Conservation (phyloP, 2,329 filamentous ascomycete genomes). For the Coniella vitis region DNA sequence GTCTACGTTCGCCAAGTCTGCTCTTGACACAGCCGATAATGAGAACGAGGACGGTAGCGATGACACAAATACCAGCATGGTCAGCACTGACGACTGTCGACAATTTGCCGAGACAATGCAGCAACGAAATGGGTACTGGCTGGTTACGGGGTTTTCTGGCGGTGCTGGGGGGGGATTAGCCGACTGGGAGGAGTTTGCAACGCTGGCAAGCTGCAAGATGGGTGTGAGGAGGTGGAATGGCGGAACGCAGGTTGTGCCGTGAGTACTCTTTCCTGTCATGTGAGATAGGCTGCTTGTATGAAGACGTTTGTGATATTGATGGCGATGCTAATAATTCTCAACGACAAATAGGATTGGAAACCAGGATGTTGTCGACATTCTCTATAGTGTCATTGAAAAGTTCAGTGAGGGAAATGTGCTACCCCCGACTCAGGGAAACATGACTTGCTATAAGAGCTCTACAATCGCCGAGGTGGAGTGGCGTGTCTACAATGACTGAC, state of each 20-base stretch:
- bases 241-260: conserved; percentile 6
- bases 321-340: neutral
- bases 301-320: neutral
- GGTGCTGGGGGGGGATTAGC: neutral
- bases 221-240: conserved; percentile 6
- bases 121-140: conserved; percentile 9
- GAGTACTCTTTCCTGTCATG: neutral
- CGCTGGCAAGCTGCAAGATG: conserved; percentile 8
- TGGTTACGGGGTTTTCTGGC: conserved; percentile 7
- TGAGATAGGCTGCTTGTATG: too few species aligned
- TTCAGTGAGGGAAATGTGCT: neutral
- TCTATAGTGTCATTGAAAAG: conserved; percentile 4
- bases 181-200: conserved; percentile 8
- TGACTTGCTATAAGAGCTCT: conserved; percentile 15
- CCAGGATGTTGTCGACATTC: conserved; percentile 11
- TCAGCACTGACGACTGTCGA: neutral
- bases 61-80: neutral
- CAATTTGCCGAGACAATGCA: conserved; percentile 3
- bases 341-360: conserved; percentile 6
- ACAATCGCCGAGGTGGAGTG: conserved; percentile 7
- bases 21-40: neutral
- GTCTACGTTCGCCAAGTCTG: neutral
- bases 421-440: conserved; percentile 4
- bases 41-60: neutral
- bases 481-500: conserved; percentile 19